Evolutionary conservation across 441 rosid species (phyloP).

Genomic region (Breynia disticha): DNA sequence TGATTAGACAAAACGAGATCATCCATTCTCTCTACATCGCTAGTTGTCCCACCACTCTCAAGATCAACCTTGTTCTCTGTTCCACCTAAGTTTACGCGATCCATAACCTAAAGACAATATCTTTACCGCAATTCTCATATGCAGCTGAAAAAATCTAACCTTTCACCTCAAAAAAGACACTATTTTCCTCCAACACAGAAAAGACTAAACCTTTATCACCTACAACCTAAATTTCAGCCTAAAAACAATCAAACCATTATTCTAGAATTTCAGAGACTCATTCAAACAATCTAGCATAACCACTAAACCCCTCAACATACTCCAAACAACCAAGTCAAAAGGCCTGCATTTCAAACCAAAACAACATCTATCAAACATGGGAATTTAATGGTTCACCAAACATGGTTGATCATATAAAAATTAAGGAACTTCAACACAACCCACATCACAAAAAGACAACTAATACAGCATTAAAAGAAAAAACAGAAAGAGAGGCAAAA

Average conservation of each 20-base stretch:
- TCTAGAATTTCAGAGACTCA: not conserved
- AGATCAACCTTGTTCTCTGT: conserved; percentile 52
- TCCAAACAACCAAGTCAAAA: conserved; percentile 13
- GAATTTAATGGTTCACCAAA: not conserved
- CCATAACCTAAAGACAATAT: conserved; percentile 35
- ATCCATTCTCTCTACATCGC: conserved; percentile 34
- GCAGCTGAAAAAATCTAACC: not conserved
- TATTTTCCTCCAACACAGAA: not conserved
- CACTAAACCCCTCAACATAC: not conserved
- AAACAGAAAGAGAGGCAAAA: conserved; percentile 2
- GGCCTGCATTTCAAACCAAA: conserved; percentile 16
- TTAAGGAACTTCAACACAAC: not conserved
- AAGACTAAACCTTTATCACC: conserved; percentile 5
- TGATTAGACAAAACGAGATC: conserved; percentile 26
- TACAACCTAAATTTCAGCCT: not conserved
- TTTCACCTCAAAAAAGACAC: not conserved
- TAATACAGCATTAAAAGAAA: not conserved
- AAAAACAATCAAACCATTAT: not conserved
- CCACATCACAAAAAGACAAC: not conserved
- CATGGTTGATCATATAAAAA: not conserved
- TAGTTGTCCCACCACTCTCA: conserved; percentile 57
- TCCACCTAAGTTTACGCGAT: conserved; percentile 30
- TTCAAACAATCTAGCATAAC: not conserved
- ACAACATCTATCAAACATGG: conserved; percentile 4
- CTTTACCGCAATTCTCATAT: conserved; percentile 6